Percentiles rank a stretch among this genome's conserved stretches.
These are phyloP conservation scores for Erysimum cheiranthoides DNA, from an alignment of 345 rosid species.

Conservation along the genomic window DNA sequence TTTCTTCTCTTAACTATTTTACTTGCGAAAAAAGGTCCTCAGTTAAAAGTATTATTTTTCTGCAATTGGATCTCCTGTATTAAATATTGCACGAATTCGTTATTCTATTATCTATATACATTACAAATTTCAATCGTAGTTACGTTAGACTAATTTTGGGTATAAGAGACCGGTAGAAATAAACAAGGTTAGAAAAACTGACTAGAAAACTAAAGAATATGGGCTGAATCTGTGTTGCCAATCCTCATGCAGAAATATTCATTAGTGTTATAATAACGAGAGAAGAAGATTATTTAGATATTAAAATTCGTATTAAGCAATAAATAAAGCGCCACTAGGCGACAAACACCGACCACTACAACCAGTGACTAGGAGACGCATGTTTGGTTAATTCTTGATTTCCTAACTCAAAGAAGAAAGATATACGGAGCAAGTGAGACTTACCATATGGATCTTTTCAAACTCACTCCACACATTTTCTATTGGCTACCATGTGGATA, in stretches of 20 bases:
- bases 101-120: not conserved
- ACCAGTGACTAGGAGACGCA: constrained; percentile 66
- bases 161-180: not conserved
- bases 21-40: too few species aligned
- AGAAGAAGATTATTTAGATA: constrained; percentile 7
- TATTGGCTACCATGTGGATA: constrained; percentile 22
- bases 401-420: constrained; percentile 34
- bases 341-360: constrained; percentile 63
- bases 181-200: not conserved
- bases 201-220: not conserved
- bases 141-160: not conserved
- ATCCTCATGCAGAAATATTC: not conserved
- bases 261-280: not conserved
- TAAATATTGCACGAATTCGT: not conserved
- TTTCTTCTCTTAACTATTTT: too few species aligned
- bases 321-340: constrained; percentile 34
- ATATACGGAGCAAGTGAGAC: constrained; percentile 51
- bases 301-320: constrained; percentile 13
- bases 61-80: not conserved
- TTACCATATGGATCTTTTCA: constrained; percentile 48
- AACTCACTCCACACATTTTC: constrained; percentile 32
- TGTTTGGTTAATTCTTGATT: constrained; percentile 51
- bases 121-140: not conserved
- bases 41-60: not conserved
- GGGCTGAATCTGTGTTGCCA: not conserved